Conservation (phyloP, 441 rosid genomes). For the Hypseocharis bilobata region DNA sequence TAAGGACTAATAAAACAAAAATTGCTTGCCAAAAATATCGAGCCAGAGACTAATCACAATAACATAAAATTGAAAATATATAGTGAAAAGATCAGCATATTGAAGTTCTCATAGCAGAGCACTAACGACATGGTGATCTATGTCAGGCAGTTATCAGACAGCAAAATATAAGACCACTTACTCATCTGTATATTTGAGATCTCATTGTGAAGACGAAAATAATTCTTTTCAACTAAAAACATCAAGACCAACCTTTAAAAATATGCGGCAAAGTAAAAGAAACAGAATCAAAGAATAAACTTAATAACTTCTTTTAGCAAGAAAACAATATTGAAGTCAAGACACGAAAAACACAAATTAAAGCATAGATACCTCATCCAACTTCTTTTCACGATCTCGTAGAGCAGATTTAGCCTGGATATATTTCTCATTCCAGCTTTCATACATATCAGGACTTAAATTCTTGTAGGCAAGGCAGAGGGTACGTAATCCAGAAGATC, state of each 20-base stretch:
- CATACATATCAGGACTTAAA: conserved; percentile 65
- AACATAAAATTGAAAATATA: too few species aligned
- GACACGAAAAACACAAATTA: neutral
- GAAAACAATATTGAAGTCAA: neutral
- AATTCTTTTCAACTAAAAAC: too few species aligned
- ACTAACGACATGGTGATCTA: too few species aligned
- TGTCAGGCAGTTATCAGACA: too few species aligned
- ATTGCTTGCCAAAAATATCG: too few species aligned
- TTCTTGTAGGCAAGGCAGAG: conserved; percentile 93
- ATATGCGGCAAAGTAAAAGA: too few species aligned
- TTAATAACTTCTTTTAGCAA: neutral
- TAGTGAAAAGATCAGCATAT: too few species aligned
- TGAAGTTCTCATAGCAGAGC: too few species aligned
- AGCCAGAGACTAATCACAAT: too few species aligned
- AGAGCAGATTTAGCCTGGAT: conserved; percentile 94
- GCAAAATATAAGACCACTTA: neutral
- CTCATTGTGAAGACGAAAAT: neutral
- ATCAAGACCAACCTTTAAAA: too few species aligned
- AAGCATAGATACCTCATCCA: conserved; percentile 71
- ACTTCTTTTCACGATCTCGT: conserved; percentile 92
- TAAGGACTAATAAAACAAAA: too few species aligned
- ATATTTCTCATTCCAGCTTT: conserved; percentile 96
- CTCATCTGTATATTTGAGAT: neutral
- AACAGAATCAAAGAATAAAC: too few species aligned
- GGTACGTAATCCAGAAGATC: conserved; percentile 94